These are phyloP conservation scores for Fusarium irregulare DNA, from an alignment of 2,329 filamentous ascomycete species.

Conservation along the genomic window DNA sequence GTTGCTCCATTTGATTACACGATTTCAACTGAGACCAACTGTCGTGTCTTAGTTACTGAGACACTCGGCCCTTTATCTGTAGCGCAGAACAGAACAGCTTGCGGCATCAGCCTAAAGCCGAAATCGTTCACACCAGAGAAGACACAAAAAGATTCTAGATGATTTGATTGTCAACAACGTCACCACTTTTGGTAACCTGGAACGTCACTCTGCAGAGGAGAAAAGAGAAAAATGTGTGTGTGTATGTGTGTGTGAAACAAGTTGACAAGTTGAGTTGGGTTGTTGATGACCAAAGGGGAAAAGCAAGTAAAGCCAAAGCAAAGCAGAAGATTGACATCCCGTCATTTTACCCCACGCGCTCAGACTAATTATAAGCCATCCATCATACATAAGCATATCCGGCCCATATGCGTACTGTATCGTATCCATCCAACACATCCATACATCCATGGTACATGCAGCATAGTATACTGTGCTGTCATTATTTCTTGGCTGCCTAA, in stretches of 20 bases:
- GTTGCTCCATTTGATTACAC: conserved; percentile 13
- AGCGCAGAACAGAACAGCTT: conserved; percentile 2
- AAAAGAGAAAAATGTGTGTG: not conserved
- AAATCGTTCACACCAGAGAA: conserved; percentile 7
- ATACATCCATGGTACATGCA: conserved; percentile 6
- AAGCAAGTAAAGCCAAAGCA: not conserved
- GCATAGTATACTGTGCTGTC: conserved; percentile 16
- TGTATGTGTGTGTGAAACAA: conserved; percentile 19
- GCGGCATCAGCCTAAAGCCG: conserved; percentile 33
- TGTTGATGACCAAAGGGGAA: conserved; percentile 10
- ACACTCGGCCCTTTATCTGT: conserved; percentile 27
- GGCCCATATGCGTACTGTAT: conserved; percentile 11
- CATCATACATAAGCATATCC: conserved; percentile 23
- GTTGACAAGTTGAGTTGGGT: conserved; percentile 3
- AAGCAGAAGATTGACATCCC: conserved; percentile 17
- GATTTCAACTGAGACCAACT: not conserved
- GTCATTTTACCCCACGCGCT: conserved; percentile 32
- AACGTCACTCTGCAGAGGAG: conserved; percentile 34
- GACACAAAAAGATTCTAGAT: conserved; percentile 1
- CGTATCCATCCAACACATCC: not conserved
- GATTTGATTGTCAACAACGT: conserved; percentile 24
- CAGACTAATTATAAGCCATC: conserved; percentile 10
- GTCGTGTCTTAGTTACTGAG: not conserved
- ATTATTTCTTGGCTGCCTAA: conserved; percentile 28
- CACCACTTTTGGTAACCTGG: conserved; percentile 18